Conservation (phyloP, 208 protist genomes). For the Trypanosoma avium region DNA sequence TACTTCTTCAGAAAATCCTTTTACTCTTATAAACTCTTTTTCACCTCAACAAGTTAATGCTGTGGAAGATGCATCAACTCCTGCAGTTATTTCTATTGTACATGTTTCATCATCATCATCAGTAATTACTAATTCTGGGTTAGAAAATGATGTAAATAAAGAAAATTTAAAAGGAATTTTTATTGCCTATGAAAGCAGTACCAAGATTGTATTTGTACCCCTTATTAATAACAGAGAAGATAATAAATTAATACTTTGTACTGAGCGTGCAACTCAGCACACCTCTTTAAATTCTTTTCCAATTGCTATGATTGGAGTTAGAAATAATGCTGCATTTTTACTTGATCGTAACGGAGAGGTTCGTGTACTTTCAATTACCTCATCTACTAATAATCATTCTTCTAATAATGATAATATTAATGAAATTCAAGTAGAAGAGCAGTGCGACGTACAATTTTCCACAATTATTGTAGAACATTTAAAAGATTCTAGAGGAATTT, state of each 20-base stretch:
- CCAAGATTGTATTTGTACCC: constrained; percentile 56
- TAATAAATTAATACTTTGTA: constrained; percentile 41
- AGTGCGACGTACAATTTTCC: constrained; percentile 6
- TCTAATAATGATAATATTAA: constrained; percentile 11
- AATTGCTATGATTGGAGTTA: constrained; percentile 42
- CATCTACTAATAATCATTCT: too few relatives aligned
- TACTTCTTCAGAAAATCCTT: constrained; percentile 38
- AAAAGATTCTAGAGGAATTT: background rate
- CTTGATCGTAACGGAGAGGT: constrained; percentile 54
- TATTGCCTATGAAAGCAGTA: constrained; percentile 52
- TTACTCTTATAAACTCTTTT: constrained; percentile 31
- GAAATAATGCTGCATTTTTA: constrained; percentile 47
- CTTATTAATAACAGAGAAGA: constrained; percentile 37
- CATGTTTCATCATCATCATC: constrained; percentile 25
- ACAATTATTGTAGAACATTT: background rate
- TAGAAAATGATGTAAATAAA: background rate
- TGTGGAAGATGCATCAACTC: constrained; percentile 15
- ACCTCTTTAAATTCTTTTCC: constrained; percentile 36
- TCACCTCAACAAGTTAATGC: constrained; percentile 4
- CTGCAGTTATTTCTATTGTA: constrained; percentile 57
- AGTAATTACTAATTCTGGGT: background rate
- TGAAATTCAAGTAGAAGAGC: constrained; percentile 8
- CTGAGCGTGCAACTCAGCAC: constrained; percentile 21
- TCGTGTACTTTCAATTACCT: constrained; percentile 37
- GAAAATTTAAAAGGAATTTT: constrained; percentile 65